Conservation (phyloP, 2,329 filamentous ascomycete species). For the Exophiala viscosa region DNA sequence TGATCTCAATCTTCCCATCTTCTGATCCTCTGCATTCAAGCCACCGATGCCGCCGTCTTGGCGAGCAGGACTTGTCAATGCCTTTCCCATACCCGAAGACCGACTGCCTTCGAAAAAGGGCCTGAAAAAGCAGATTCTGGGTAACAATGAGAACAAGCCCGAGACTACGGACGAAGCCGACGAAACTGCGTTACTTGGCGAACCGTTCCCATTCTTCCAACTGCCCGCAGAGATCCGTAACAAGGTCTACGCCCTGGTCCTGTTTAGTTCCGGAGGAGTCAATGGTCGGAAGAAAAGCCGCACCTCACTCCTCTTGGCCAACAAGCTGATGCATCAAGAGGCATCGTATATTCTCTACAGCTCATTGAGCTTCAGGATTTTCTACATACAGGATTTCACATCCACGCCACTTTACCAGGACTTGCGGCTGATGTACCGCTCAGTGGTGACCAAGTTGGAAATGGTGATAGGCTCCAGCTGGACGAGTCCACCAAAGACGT, state of each 20-base stretch:
- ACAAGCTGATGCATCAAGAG: constrained; percentile 48
- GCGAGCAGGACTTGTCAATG: constrained; percentile 28
- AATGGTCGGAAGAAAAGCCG: constrained; percentile 15
- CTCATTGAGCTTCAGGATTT: constrained; percentile 51
- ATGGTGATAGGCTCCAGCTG: constrained; percentile 58
- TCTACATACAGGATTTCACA: constrained; percentile 50
- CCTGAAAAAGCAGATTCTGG: constrained; percentile 23
- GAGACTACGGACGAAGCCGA: constrained; percentile 6
- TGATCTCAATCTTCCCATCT: not conserved
- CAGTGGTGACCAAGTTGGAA: constrained; percentile 52
- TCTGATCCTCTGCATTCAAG: not conserved
- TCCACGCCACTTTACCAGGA: constrained; percentile 44
- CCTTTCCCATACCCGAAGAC: constrained; percentile 28
- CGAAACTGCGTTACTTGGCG: constrained; percentile 9
- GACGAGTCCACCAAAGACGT: constrained; percentile 53
- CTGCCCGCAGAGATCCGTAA: constrained; percentile 53
- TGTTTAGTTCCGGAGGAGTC: constrained; percentile 30
- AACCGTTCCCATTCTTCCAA: constrained; percentile 50
- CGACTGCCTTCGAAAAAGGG: constrained; percentile 25
- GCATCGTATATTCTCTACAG: constrained; percentile 51
- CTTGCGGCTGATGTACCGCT: constrained; percentile 50
- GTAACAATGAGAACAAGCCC: constrained; percentile 12
- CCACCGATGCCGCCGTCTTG: constrained; percentile 24
- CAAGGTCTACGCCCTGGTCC: constrained; percentile 40
- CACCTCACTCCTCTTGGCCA: constrained; percentile 38